Evolutionary conservation across 345 rosid species (phyloP).

Genomic region (Acer yangbiense): DNA sequence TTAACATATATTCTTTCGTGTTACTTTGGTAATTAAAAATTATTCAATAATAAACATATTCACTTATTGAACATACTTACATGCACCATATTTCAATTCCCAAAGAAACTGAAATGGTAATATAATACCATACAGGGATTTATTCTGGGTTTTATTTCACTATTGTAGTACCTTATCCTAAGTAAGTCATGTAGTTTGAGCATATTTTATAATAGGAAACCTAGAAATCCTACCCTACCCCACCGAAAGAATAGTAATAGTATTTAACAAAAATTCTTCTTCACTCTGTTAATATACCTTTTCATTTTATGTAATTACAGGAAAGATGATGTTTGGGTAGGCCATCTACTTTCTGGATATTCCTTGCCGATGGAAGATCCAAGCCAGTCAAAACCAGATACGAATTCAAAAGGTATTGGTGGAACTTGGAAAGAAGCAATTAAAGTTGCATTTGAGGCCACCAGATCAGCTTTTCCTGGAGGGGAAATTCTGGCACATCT

Average conservation of each 20-base stretch:
- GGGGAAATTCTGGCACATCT: conserved; percentile 90
- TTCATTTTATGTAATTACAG: conserved; percentile 33
- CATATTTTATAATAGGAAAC: not conserved
- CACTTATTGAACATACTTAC: not conserved
- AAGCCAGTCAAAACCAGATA: conserved; percentile 38
- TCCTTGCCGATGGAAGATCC: conserved; percentile 89
- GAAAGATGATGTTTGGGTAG: conserved; percentile 87
- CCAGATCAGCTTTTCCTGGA: conserved; percentile 77
- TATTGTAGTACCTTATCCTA: not conserved
- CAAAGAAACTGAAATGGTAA: too few species aligned
- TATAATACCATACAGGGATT: too few species aligned
- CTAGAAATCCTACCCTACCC: not conserved
- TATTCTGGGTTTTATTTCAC: too few species aligned
- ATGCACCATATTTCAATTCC: not conserved
- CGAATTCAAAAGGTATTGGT: conserved; percentile 41
- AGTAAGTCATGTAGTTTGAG: not conserved
- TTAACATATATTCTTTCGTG: not conserved
- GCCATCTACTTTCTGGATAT: conserved; percentile 85
- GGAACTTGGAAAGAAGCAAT: conserved; percentile 88
- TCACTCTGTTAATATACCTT: too few species aligned
- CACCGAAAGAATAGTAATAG: not conserved
- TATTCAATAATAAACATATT: not conserved
- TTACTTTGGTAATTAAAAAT: not conserved
- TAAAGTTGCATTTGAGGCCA: conserved; percentile 75
- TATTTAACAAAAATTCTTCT: not conserved